Conservation (phyloP, 1,139 yeast species). For the Kodamaea arcana region DNA sequence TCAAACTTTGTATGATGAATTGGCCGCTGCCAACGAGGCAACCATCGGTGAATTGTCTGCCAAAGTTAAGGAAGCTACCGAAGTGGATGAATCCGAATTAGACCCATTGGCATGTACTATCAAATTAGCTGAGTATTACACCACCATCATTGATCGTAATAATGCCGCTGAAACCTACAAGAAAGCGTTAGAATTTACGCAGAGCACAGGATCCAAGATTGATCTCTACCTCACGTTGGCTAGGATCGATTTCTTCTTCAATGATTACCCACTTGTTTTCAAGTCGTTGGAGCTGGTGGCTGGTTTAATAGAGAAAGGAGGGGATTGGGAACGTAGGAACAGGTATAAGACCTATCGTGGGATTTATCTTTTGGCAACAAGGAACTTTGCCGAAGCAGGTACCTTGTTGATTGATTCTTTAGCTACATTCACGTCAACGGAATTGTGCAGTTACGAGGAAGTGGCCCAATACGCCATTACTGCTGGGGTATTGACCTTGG, state of each 20-base stretch:
- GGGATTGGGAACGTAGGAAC: constrained; percentile 99
- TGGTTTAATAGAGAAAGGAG: constrained; percentile 84
- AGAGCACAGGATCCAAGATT: constrained; percentile 85
- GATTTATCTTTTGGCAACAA: constrained; percentile 73
- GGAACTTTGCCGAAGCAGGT: constrained; percentile 84
- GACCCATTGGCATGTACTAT: constrained; percentile 76
- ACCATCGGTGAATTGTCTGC: constrained; percentile 56
- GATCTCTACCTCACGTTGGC: constrained; percentile 79
- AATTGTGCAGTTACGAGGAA: constrained; percentile 82
- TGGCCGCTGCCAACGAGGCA: constrained; percentile 51
- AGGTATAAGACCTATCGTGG: constrained; percentile 91
- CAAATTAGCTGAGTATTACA: constrained; percentile 83
- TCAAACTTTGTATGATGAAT: constrained; percentile 46
- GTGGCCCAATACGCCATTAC: constrained; percentile 86
- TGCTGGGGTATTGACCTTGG: constrained; percentile 78
- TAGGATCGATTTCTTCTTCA: constrained; percentile 83
- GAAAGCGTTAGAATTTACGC: constrained; percentile 75
- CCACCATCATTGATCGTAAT: constrained; percentile 73
- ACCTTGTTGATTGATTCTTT: constrained; percentile 80
- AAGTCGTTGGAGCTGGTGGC: constrained; percentile 74
- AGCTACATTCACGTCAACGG: constrained; percentile 96
- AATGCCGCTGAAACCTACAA: constrained; percentile 72
- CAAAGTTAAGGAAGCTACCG: constrained; percentile 69
- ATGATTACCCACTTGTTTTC: constrained; percentile 67
- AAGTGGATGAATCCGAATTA: constrained; percentile 85